Evolutionary conservation across 345 rosid genomes (phyloP), one percentile per base, ranked within the genome.

Genomic region (Populus deltoides): DNA sequence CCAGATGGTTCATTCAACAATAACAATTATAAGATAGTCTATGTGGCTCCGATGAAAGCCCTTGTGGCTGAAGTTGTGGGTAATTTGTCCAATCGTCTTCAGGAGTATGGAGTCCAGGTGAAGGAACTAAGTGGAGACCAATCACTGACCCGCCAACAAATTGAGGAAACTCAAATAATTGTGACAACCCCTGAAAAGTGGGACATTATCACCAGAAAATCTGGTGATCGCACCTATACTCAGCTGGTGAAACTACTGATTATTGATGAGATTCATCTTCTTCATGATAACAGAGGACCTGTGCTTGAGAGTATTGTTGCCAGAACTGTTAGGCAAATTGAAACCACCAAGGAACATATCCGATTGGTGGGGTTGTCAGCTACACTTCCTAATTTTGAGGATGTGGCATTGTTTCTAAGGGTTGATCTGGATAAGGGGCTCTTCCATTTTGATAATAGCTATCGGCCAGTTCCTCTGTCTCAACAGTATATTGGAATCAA

Each of bases 31-130:
- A 96, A 96, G 90, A 89, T 96, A 81, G 97, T 96, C 43, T 96
- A 96, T 78, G 99, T 93, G 83, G 99, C 99, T 49, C 99, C 99
- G n/a, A 96, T 96, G 98, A 96, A 96, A 83, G 99, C 99, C 74
- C 93, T 96, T 78, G 99, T 96, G 75, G 99, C 98, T 45, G 99
- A 96, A 83, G 90, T 93, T 70, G 98, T 93, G 55, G 90, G 94
- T 80, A 96, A 96, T 83, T 86, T 96, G 80, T 92, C 99, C 66
- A 82, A 89, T 74, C 96, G 97, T 38, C 81, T 96, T 83, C 88
- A 89, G 83, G 87, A 85, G 16, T 93, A 90, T 79, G 91, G 92
- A 75, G 89, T 89, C 82, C 90, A 79, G 47, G 99, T 96, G 76
- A 88, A 82, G 85, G 99, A 96, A 85, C 87, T 93, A 75, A 96